Conservation (phyloP, 257 asterid species). For the Paulownia fortunei region DNA sequence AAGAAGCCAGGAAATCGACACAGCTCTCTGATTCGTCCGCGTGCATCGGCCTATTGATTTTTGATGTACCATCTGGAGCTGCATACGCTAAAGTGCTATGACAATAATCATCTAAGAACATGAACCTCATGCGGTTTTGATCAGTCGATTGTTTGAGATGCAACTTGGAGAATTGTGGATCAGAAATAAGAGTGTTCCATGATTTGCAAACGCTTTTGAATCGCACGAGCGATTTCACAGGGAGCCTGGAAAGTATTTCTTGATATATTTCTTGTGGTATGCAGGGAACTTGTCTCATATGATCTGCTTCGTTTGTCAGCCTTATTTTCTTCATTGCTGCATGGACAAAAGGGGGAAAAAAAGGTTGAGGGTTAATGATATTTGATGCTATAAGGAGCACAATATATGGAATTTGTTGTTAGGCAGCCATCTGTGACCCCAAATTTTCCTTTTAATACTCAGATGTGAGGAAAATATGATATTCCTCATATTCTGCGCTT, state of each 20-base stretch:
- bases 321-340: conserved; percentile 11
- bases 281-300: not conserved
- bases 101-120: not conserved
- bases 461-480: not conserved
- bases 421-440: not conserved
- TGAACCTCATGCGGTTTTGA: not conserved
- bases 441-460: not conserved
- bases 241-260: conserved; percentile 26
- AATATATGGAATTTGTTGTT: too few relatives aligned
- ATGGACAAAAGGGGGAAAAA: not conserved
- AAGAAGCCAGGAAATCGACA: not conserved
- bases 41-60: not conserved
- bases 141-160: conserved; percentile 13
- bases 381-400: not conserved
- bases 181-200: not conserved
- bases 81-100: not conserved
- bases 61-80: not conserved
- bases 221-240: not conserved
- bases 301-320: not conserved
- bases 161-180: not conserved
- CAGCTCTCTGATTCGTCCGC: not conserved
- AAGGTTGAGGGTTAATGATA: not conserved
- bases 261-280: not conserved
- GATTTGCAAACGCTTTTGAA: conserved; percentile 14
- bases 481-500: not conserved